Evolutionary conservation across 208 protist species (phyloP), one percentile per base, ranked within the genome.

Genomic region (Crithidia acanthocephali): DNA sequence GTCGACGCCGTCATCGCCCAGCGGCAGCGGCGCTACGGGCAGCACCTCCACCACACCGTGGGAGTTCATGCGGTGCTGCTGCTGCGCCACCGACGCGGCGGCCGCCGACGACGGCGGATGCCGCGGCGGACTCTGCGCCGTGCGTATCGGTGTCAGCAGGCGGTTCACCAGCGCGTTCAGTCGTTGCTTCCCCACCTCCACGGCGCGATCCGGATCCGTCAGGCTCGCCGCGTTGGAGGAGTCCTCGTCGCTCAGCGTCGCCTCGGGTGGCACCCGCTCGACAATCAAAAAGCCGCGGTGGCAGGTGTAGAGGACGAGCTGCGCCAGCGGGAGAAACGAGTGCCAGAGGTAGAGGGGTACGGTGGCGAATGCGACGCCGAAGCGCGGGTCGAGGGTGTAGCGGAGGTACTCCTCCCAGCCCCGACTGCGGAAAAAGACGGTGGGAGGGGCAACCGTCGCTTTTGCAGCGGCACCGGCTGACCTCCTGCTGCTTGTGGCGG

Each of bases 241-340:
- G 20, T 61, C 59, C 25, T 62, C 28, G 23, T 56, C 33, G 48
- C 57, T 65, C 4, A 32, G n/a, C 40, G 63, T 22, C 20, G 61
- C 45, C 55, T 47, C 40, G 2, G 58, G 28, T 18, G 48, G 37
- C 23, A 74, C 37, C 9, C 50, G 68, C 62, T 76, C 55, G 11
- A 87, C 82, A n/a, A 82, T 69, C n/a, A 90, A 65, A 15, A 69
- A 69, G 30, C 79, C 80, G 48, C 81, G 85, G 9, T 74, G 22
- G 51, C 78, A 87, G 9, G 67, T 76, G 76, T 85, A 90, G 27
- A 90, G 61, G 6, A 90, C 75, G 7, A 72, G 28, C 25, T 72
- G 42, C 30, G 53, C 55, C 11, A 90, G 59, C 4, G 71, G 40
- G 15, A 67, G 30, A 33, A 90, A 87, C 20, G 67, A 22, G 55